Evolutionary conservation across 1,284 basidiomycete genomes (phyloP), one percentile per base, ranked within the genome.

Genomic region (Sporisorium scitamineum): DNA sequence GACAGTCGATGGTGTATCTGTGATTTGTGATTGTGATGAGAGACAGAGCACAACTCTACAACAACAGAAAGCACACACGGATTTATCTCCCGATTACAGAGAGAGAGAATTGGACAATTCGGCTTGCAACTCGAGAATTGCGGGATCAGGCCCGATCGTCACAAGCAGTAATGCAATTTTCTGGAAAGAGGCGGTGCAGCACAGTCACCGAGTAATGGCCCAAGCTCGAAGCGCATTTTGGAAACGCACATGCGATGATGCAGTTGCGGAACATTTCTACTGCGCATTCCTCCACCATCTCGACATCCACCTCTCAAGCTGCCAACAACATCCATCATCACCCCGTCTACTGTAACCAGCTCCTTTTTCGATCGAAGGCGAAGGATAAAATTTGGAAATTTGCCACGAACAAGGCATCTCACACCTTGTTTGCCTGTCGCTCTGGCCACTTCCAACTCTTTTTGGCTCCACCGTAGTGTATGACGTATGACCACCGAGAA

Each of bases 401-500:
- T 26, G 44, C 26, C 14, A 26, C 26, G 2, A 18, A 9, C 41
- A 20, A 20, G 41, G n/a, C 39, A 42, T 42, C 37, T 42, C n/a
- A 10, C 31, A 18, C 27, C 5, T 31, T 32, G 31, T 20, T 34
- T 3, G 24, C 27, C 9, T 7, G 16, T 0, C 13, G 13, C 31
- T 34, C 18, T 24, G 10, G n/a, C 41, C 16, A 4, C 31, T n/a
- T 11, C 8, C 31, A 29, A 13, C 29, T 20, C 22, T 34, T 20
- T 11, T n/a, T n/a, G 22, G 42, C 27, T 26, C 27, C 22, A 34
- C 22, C 44, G 11, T 11, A n/a, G 22, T 29, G 32, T 45, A 55
- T 18, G 16, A 50, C 61, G 53, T n/a, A 70, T 70, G 67, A 24
- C 31, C 41, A 20, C 48, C 8, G n/a, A 47, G 29, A 58, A 57